phyloP scores from a whole-genome alignment of 371 early-diverging fungal genomes.

The Furculomyces boomerangus region DNA sequence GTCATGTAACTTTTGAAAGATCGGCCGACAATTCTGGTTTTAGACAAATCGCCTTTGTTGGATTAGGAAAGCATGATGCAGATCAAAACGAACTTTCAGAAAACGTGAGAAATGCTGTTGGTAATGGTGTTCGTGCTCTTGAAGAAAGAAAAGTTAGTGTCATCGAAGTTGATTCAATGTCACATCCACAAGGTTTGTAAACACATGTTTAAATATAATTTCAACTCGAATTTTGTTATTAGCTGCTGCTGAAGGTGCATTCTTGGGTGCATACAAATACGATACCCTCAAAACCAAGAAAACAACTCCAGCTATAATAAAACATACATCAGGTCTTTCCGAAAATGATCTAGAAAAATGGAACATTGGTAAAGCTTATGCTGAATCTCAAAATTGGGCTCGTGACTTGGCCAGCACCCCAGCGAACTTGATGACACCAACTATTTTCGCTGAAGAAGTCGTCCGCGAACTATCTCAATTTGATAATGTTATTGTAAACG shows the following conservation, averaged over 20 bases:
- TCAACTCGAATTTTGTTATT: too few species aligned
- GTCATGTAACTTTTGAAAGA: not conserved
- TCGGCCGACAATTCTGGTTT: not conserved
- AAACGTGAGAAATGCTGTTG: slow-evolving; percentile 44
- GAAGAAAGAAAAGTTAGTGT: slow-evolving; percentile 31
- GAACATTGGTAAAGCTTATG: slow-evolving; percentile 45
- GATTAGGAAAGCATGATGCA: slow-evolving; percentile 28
- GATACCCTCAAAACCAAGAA: slow-evolving; percentile 26
- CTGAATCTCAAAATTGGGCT: slow-evolving; percentile 80
- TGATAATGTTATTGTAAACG: slow-evolving; percentile 45
- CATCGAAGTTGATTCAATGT: slow-evolving; percentile 41
- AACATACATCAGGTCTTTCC: not conserved
- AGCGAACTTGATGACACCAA: slow-evolving; percentile 89
- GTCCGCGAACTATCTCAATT: slow-evolving; percentile 28
- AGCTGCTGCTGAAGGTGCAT: slow-evolving; percentile 61
- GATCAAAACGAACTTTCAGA: slow-evolving; percentile 14
- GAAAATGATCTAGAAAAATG: slow-evolving; percentile 15
- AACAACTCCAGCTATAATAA: slow-evolving; percentile 3
- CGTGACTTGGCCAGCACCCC: slow-evolving; percentile 85
- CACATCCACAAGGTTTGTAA: slow-evolving; percentile 24
- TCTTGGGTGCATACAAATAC: slow-evolving; percentile 42
- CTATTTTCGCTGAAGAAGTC: slow-evolving; percentile 55
- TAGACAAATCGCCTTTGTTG: slow-evolving; percentile 42
- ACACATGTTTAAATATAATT: too few species aligned
- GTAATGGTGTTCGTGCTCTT: slow-evolving; percentile 47